A percentile compares a stretch with the other conserved stretches of the same genome.
Evolutionary conservation across 1,284 basidiomycete genomes (phyloP).

Genomic region (Puccinia sorghi): DNA sequence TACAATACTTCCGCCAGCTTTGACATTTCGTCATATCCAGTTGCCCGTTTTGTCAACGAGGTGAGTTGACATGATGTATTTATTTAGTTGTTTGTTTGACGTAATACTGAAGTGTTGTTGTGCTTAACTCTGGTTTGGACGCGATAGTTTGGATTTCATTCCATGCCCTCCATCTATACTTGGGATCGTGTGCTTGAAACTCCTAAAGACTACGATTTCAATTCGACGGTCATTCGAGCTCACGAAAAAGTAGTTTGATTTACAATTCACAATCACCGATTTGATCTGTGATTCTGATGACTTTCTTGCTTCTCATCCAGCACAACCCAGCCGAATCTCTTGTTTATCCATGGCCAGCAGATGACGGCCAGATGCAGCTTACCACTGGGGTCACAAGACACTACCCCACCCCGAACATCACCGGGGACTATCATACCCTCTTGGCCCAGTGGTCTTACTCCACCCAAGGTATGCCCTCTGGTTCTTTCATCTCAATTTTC

Average conservation of each 20-base stretch:
- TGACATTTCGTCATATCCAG: conserved; percentile 65
- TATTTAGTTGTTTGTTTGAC: neutral
- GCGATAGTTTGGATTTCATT: conserved; percentile 65
- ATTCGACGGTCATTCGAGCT: conserved; percentile 66
- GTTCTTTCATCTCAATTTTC: conserved; percentile 55
- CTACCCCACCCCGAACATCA: conserved; percentile 48
- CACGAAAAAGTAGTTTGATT: conserved; percentile 63
- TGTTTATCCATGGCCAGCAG: conserved; percentile 53
- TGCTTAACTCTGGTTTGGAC: neutral
- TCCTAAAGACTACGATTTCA: conserved; percentile 64
- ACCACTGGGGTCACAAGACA: conserved; percentile 50
- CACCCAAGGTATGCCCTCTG: conserved; percentile 52
- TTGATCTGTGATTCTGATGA: neutral
- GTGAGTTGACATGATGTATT: neutral
- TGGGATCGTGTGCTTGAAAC: conserved; percentile 66
- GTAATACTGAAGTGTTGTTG: neutral
- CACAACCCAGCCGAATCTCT: conserved; percentile 54
- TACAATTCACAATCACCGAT: neutral
- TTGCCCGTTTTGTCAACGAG: conserved; percentile 67
- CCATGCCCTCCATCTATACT: conserved; percentile 67
- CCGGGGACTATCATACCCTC: conserved; percentile 15
- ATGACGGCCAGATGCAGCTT: conserved; percentile 53
- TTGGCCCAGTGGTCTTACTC: conserved; percentile 52
- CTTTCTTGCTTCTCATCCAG: conserved; percentile 9
- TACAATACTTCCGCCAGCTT: conserved; percentile 66